Evolutionary conservation across 352 stramenopile genomes (phyloP).

Genomic region (Globisporangium spiculum): DNA sequence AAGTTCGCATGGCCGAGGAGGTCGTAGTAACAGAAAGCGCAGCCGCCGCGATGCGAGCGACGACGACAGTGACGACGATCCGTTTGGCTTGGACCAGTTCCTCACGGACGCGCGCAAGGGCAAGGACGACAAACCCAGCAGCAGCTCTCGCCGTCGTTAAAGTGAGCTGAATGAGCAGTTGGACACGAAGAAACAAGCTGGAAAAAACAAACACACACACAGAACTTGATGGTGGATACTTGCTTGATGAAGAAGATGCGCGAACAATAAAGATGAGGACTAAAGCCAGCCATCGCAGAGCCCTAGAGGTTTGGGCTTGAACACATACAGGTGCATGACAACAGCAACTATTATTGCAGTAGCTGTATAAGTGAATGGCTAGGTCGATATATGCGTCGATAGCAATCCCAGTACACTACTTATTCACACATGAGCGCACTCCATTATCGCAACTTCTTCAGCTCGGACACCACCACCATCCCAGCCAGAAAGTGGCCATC

Average conservation of each 20-base stretch:
- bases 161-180: neutral
- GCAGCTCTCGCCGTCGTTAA: slow-evolving; percentile 31
- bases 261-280: neutral
- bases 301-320: neutral
- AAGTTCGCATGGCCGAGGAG: slow-evolving; percentile 25
- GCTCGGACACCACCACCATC: neutral
- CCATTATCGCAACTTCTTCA: neutral
- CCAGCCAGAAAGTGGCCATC: neutral
- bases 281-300: neutral
- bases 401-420: neutral
- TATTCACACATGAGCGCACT: neutral
- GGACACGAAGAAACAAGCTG: neutral
- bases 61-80: slow-evolving; percentile 60
- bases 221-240: neutral
- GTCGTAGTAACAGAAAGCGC: slow-evolving; percentile 39
- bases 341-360: neutral
- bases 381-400: neutral
- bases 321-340: neutral
- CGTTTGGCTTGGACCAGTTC: slow-evolving; percentile 85
- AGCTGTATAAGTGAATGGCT: neutral
- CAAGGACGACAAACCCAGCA: slow-evolving; percentile 21
- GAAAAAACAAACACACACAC: neutral
- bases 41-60: slow-evolving; percentile 41
- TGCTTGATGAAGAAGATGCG: neutral
- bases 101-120: slow-evolving; percentile 68